Conservation (phyloP, 441 rosid species). For the Erodium texanum region DNA sequence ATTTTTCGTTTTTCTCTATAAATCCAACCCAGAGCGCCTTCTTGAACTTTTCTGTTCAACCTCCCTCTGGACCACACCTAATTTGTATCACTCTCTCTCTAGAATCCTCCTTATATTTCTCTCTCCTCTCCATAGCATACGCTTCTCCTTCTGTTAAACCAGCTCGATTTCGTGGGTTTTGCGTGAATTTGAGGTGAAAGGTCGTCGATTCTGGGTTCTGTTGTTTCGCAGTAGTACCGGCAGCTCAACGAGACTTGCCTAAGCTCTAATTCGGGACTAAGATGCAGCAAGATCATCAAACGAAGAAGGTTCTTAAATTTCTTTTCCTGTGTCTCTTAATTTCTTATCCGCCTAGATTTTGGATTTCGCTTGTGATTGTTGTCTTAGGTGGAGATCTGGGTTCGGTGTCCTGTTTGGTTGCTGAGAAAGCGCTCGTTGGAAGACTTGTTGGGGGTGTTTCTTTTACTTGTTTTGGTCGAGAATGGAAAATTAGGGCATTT, state of each 20-base stretch:
- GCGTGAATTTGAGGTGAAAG: slow-evolving; percentile 3
- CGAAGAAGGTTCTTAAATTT: background rate
- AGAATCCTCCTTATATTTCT: background rate
- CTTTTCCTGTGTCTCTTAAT: background rate
- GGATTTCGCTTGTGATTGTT: background rate
- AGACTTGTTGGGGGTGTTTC: background rate
- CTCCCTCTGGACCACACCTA: background rate
- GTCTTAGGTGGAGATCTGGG: background rate
- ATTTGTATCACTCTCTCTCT: background rate
- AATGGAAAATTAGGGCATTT: background rate
- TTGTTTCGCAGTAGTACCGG: background rate
- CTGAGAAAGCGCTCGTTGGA: background rate
- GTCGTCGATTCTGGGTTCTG: background rate
- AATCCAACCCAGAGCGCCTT: background rate
- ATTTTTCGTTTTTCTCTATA: background rate
- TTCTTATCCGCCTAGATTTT: background rate
- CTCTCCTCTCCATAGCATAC: background rate
- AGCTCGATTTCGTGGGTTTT: slow-evolving; percentile 1
- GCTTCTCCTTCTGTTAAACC: background rate
- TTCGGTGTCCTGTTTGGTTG: slow-evolving; percentile 1
- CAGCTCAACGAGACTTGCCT: background rate
- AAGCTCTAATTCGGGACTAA: background rate
- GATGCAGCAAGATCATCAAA: slow-evolving; percentile 4
- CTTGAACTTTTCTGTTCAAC: background rate
- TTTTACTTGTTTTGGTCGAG: background rate